phyloP scores from a whole-genome alignment of 192 early-diverging fungal genomes.

The Thoreauomyces humboldtii region DNA sequence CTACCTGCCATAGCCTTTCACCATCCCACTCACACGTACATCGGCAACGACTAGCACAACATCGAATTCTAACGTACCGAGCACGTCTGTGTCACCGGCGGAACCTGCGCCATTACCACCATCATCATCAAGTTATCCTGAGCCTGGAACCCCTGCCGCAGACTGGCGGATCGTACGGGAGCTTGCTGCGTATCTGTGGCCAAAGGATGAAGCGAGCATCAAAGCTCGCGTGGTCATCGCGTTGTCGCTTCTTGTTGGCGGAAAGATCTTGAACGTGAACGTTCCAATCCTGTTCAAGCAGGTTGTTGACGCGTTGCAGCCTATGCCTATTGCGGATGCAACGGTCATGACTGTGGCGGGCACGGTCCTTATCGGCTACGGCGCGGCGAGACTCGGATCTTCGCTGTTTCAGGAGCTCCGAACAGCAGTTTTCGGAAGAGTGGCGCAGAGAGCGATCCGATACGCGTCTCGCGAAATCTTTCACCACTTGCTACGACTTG shows the following conservation, averaged over 20 bases:
- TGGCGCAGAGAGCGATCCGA: conserved; percentile 92
- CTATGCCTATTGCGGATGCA: conserved; percentile 49
- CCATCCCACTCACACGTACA: too few relatives aligned
- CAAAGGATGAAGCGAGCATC: conserved; percentile 77
- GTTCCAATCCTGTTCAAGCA: conserved; percentile 96
- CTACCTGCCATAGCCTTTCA: too few relatives aligned
- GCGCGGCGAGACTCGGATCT: conserved; percentile 82
- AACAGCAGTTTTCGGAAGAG: conserved; percentile 90
- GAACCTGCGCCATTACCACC: conserved; percentile 2
- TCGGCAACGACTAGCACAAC: too few relatives aligned
- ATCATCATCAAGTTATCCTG: conserved; percentile 8
- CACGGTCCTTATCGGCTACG: conserved; percentile 94
- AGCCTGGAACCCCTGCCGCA: conserved; percentile 17
- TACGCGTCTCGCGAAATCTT: conserved; percentile 84
- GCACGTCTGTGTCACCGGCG: background rate
- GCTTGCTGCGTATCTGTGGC: conserved; percentile 84
- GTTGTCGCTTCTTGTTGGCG: conserved; percentile 73
- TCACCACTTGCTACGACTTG: conserved; percentile 82
- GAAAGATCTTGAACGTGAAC: conserved; percentile 81
- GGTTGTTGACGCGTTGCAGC: conserved; percentile 82
- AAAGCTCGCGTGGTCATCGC: conserved; percentile 87
- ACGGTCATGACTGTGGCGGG: conserved; percentile 78
- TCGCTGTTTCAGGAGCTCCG: conserved; percentile 82
- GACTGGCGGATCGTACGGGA: conserved; percentile 66
- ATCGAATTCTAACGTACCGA: too few relatives aligned